Evolutionary conservation across 768 basidiomycete genomes (phyloP).

Genomic region (Clitopilus hobsonii): DNA sequence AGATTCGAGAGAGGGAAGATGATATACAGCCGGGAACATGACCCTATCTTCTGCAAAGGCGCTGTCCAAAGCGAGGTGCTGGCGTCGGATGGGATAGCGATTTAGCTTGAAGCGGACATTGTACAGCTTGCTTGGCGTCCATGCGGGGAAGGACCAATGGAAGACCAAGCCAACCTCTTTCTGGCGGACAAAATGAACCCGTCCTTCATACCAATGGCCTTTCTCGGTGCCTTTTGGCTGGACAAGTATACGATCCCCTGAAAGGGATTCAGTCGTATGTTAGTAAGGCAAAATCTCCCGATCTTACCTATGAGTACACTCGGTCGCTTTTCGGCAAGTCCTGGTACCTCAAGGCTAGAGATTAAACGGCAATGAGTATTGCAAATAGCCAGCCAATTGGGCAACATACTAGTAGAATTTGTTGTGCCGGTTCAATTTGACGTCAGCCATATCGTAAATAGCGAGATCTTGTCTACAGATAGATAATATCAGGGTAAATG

Average conservation of each 20-base stretch:
- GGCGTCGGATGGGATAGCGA: slow-evolving; percentile 49
- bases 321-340: slow-evolving; percentile 54
- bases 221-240: slow-evolving; percentile 30
- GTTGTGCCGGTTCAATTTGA: slow-evolving; percentile 23
- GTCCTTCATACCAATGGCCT: slow-evolving; percentile 55
- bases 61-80: slow-evolving; percentile 53
- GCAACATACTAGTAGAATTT: slow-evolving; percentile 32
- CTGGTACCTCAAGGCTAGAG: slow-evolving; percentile 37
- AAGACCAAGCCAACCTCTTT: slow-evolving; percentile 50
- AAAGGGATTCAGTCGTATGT: not conserved
- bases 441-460: slow-evolving; percentile 30
- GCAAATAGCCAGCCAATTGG: slow-evolving; percentile 2
- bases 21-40: slow-evolving; percentile 39
- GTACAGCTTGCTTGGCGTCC: slow-evolving; percentile 30
- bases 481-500: slow-evolving; percentile 1
- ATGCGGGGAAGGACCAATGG: slow-evolving; percentile 34
- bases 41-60: slow-evolving; percentile 40
- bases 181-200: slow-evolving; percentile 47
- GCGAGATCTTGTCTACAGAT: slow-evolving; percentile 31
- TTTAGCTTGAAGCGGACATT: slow-evolving; percentile 55
- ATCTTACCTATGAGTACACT: slow-evolving; percentile 50
- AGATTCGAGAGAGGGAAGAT: slow-evolving; percentile 12
- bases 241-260: slow-evolving; percentile 54
- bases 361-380: not conserved
- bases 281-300: not conserved